Evolutionary conservation across 768 basidiomycete genomes (phyloP), one percentile per base, ranked within the genome.

Genomic region (Cantharellus cinnabarinus): DNA sequence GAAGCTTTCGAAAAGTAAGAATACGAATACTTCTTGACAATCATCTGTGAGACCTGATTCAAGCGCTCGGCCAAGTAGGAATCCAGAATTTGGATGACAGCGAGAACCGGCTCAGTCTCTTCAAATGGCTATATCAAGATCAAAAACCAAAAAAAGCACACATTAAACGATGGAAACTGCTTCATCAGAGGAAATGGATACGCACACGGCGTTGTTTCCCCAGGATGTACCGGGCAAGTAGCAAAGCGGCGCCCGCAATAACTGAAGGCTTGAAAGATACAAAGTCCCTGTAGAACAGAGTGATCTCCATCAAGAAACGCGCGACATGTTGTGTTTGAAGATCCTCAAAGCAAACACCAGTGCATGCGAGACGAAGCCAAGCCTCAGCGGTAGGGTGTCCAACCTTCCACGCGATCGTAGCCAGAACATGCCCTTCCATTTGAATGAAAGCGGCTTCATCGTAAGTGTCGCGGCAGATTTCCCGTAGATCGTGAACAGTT

Each of bases 231-330:
- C 91, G 80, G 3, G 95, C 87, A 52, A 98, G 78, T 3, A 88
- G 84, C 64, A 98, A 74, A 29, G 91, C 79, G 56, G 86, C 95
- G n/a, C 81, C 72, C 41, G 95, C 94, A 67, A 97, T 84, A 48
- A 85, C 78, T 1, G 88, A 93, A 2, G 94, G 82, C 4, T 81
- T 73, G 68, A 81, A 85, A 66, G 81, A 81, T 71, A 95, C 76
- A 70, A 93, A 98, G 68, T 98, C 95, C 60, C 90, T 83, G 71
- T 97, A 86, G 75, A 97, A 98, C 57, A 99, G 80, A 39, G 95
- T 97, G 67, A 97, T 90, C 71, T 99, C 95, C 95, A 99, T 99
- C 69, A 98, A 71, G 75, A 98, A 99, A 55, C 95, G 82, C 2
- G 95, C 90, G 63, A 98, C 85, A 67, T 95, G 85, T 67, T 95